These are phyloP conservation scores for Chlamydomonas sphaeroides DNA, from an alignment of 139 green algal genomes.

Conservation along the genomic window DNA sequence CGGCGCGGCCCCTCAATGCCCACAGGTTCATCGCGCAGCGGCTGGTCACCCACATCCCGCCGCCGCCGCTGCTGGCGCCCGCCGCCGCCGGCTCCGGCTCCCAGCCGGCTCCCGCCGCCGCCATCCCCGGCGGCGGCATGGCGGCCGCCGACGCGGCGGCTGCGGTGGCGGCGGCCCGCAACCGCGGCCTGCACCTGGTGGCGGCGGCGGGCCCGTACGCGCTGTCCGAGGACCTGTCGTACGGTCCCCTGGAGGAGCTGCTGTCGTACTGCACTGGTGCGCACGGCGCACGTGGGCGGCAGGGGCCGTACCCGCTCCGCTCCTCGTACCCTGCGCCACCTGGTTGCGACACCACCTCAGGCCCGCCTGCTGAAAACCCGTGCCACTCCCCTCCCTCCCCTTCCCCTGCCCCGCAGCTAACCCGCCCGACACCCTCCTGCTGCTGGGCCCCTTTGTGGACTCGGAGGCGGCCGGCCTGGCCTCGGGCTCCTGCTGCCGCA, in stretches of 20 bases:
- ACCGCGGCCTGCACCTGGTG: constrained; percentile 53
- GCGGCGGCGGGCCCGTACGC: constrained; percentile 79
- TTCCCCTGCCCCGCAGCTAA: constrained; percentile 15
- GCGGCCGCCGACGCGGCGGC: not conserved
- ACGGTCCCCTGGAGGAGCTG: constrained; percentile 80
- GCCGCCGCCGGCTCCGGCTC: no score
- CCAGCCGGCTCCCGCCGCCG: no score
- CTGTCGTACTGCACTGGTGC: constrained; percentile 65
- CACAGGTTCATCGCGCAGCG: constrained; percentile 72
- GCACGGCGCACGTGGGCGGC: no score
- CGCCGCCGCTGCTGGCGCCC: constrained; percentile 28
- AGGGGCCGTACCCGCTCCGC: no score
- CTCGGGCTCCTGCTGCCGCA: constrained; percentile 70
- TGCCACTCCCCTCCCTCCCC: not conserved
- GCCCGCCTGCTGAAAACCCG: no score
- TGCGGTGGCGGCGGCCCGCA: not conserved
- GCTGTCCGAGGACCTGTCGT: constrained; percentile 71
- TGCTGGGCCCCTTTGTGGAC: constrained; percentile 95
- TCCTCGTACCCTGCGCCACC: no score
- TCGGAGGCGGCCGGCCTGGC: constrained; percentile 76
- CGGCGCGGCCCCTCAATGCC: no score
- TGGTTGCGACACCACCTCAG: no score
- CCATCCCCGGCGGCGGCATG: no score
- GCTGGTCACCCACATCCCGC: constrained; percentile 67
- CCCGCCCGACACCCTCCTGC: constrained; percentile 79